phyloP scores from a whole-genome alignment of 176 grass and related monocot species.

The Raddia guianensis region DNA sequence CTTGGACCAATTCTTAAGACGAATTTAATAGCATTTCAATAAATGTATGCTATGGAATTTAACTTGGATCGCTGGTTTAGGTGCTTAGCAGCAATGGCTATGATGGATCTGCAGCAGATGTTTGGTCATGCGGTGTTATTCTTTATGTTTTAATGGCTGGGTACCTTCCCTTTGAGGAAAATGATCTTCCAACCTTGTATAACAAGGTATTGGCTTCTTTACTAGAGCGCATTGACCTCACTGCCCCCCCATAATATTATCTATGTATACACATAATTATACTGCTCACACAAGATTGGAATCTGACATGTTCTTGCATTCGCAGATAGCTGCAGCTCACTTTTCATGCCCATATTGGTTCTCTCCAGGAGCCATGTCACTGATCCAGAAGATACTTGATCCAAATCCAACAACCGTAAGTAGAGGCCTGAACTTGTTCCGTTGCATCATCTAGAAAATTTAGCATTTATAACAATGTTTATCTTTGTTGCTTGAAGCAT shows the following conservation, averaged over 20 bases:
- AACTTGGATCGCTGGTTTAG: conserved; percentile 49
- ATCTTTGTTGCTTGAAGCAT: conserved; percentile 10
- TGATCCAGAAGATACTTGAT: conserved; percentile 84
- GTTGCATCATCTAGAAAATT: conserved; percentile 33
- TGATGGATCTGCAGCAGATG: conserved; percentile 86
- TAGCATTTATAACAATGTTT: conserved; percentile 19
- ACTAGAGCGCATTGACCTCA: neutral
- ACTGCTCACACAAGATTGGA: conserved; percentile 21
- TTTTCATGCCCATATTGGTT: conserved; percentile 88
- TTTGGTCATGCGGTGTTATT: conserved; percentile 99
- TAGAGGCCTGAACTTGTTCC: conserved; percentile 18
- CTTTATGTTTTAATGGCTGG: conserved; percentile 96
- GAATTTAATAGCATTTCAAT: neutral
- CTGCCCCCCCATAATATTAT: conserved; percentile 36
- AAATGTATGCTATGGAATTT: conserved; percentile 14
- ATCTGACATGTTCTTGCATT: conserved; percentile 40
- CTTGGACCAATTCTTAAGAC: neutral
- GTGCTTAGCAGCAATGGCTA: conserved; percentile 79
- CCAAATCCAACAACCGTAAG: conserved; percentile 89
- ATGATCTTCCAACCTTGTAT: conserved; percentile 77
- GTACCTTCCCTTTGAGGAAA: conserved; percentile 91
- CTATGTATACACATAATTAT: neutral
- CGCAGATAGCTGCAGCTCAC: conserved; percentile 78
- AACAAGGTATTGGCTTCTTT: conserved; percentile 64
- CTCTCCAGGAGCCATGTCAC: conserved; percentile 67